A percentile compares a stretch with the other conserved stretches of the same genome.
Conservation (phyloP, 495 filamentous ascomycete species). For the Xylaria acuta region DNA sequence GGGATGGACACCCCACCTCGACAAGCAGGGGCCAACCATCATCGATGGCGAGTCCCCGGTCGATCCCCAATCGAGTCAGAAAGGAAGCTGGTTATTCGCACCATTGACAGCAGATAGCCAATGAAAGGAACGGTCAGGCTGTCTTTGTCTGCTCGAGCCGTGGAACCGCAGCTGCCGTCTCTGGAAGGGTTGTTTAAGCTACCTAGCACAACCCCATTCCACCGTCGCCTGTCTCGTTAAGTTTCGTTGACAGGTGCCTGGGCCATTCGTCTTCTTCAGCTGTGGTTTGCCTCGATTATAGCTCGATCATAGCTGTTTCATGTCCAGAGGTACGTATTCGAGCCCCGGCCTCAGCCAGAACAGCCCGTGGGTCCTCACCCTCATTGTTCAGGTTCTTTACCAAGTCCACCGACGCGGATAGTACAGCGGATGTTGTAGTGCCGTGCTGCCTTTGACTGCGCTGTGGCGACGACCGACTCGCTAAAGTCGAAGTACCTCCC, state of each 20-base stretch:
- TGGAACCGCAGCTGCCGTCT: constrained; percentile 17
- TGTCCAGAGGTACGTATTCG: neutral
- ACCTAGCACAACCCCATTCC: neutral
- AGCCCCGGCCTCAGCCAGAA: neutral
- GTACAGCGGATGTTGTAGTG: constrained; percentile 26
- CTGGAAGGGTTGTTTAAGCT: neutral
- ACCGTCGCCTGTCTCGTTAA: neutral
- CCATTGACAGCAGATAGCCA: constrained; percentile 32
- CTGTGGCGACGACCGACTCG: constrained; percentile 26
- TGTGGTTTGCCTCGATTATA: constrained; percentile 20
- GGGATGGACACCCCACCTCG: constrained; percentile 28
- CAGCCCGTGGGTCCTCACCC: neutral
- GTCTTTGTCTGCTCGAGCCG: constrained; percentile 30
- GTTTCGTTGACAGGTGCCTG: neutral
- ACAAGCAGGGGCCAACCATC: constrained; percentile 32
- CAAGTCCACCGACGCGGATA: neutral
- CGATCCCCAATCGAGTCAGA: constrained; percentile 44
- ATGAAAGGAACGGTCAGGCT: constrained; percentile 27
- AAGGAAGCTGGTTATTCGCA: constrained; percentile 35
- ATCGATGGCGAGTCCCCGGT: constrained; percentile 25
- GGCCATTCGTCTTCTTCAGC: constrained; percentile 8
- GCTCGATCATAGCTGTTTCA: constrained; percentile 17
- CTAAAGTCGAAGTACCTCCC: constrained; percentile 21
- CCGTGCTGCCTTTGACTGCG: constrained; percentile 26
- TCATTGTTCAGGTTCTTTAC: constrained; percentile 3